Evolutionary conservation across 306 rosid species (phyloP).

Genomic region (Quercus bicolor): DNA sequence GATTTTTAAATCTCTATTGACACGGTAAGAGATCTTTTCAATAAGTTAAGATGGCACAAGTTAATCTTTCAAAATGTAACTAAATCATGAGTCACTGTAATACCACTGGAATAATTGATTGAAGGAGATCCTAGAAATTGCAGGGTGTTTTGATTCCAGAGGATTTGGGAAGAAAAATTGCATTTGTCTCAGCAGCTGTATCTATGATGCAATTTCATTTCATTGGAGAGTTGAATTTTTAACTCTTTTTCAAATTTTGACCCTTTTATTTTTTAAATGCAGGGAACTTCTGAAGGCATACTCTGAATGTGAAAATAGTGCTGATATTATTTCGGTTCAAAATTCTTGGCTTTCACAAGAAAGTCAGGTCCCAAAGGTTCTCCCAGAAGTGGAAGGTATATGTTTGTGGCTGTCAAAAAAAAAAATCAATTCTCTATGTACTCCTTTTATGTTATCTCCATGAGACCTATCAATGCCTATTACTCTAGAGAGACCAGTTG

Average conservation of each 20-base stretch:
- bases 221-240: not conserved
- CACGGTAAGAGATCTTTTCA: not conserved
- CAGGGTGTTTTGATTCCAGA: not conserved
- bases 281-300: conserved; percentile 89
- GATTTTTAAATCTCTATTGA: not conserved
- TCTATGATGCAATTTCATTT: not conserved
- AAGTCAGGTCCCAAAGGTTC: conserved; percentile 49
- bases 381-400: conserved; percentile 53
- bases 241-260: not conserved
- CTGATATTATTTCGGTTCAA: conserved; percentile 72
- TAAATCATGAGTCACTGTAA: not conserved
- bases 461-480: not conserved
- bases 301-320: conserved; percentile 73
- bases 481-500: not conserved
- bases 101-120: not conserved
- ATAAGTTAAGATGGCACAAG: not conserved
- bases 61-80: not conserved
- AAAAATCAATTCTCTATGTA: not conserved
- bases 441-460: not conserved
- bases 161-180: conserved; percentile 8
- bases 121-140: not conserved
- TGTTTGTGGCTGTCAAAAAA: not conserved
- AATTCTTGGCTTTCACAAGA: conserved; percentile 82
- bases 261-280: conserved; percentile 9
- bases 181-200: conserved; percentile 3